Evolutionary conservation across 148 eudicot genomes (phyloP).

Genomic region (Hydrangea macrophylla): DNA sequence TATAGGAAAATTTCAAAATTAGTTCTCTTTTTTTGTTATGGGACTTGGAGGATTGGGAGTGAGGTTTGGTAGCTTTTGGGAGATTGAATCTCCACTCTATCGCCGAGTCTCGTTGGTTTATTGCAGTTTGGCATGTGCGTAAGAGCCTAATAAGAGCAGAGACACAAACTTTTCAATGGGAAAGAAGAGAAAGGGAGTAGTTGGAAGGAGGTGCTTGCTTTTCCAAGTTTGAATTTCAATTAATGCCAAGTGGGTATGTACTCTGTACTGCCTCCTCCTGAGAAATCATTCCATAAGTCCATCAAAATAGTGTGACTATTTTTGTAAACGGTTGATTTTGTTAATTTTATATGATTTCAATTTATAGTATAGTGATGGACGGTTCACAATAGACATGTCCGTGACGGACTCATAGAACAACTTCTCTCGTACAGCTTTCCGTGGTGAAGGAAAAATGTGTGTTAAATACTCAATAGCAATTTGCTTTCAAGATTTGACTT

Average conservation of each 20-base stretch:
- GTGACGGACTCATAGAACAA: no score
- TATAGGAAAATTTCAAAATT: not conserved
- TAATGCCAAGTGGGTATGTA: not conserved
- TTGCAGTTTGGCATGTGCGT: not conserved
- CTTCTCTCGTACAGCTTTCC: not conserved
- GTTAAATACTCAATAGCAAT: not conserved
- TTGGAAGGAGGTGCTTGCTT: not conserved
- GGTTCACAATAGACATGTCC: no score
- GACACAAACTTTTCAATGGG: no score
- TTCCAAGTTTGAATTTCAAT: not conserved
- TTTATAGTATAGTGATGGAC: no score
- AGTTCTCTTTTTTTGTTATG: not conserved
- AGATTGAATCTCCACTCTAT: not conserved
- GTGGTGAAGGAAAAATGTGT: not conserved
- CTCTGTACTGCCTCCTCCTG: no score
- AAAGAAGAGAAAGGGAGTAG: not conserved
- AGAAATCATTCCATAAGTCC: no score
- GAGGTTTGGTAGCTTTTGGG: not conserved
- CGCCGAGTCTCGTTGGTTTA: conserved; percentile 15
- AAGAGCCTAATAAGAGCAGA: no score
- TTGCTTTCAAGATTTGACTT: conserved; percentile 19
- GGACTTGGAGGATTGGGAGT: conserved; percentile 1
- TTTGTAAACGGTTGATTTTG: no score
- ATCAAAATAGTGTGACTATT: no score
- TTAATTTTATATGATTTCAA: no score